phyloP scores from a whole-genome alignment of 441 rosid species.

The Hura crepitans region DNA sequence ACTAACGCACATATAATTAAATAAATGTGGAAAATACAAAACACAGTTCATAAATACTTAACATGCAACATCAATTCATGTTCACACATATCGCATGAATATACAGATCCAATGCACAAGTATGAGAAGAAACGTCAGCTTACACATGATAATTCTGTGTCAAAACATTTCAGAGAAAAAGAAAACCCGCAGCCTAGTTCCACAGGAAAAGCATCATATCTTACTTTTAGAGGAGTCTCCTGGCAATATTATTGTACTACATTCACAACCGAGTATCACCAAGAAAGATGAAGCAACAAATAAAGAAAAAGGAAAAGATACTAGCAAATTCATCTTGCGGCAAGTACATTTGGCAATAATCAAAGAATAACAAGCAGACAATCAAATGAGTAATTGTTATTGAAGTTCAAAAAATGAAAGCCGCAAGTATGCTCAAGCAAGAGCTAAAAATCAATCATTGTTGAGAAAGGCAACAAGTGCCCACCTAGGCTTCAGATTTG shows the following conservation, averaged over 20 bases:
- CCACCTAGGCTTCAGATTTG: conserved; percentile 77
- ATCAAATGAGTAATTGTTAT: neutral
- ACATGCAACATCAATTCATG: conserved; percentile 1
- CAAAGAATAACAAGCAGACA: neutral
- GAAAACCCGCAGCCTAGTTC: neutral
- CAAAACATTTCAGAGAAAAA: neutral
- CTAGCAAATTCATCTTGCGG: neutral
- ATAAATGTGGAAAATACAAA: neutral
- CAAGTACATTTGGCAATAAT: neutral
- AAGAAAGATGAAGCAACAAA: neutral
- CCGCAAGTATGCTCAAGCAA: neutral
- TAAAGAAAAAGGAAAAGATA: neutral
- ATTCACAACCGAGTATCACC: neutral
- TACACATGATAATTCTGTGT: neutral
- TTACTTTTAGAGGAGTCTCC: neutral
- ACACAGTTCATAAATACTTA: neutral
- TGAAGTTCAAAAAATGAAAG: neutral
- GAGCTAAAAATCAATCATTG: neutral
- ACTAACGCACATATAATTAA: neutral
- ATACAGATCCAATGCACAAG: neutral
- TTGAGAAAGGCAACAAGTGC: conserved; percentile 7
- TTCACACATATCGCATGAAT: neutral
- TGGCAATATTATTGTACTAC: neutral
- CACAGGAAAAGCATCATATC: neutral
- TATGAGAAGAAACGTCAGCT: neutral